Base-by-base conservation (phyloP, 345 rosid species). In the Rhizophora apiculata region DNA sequence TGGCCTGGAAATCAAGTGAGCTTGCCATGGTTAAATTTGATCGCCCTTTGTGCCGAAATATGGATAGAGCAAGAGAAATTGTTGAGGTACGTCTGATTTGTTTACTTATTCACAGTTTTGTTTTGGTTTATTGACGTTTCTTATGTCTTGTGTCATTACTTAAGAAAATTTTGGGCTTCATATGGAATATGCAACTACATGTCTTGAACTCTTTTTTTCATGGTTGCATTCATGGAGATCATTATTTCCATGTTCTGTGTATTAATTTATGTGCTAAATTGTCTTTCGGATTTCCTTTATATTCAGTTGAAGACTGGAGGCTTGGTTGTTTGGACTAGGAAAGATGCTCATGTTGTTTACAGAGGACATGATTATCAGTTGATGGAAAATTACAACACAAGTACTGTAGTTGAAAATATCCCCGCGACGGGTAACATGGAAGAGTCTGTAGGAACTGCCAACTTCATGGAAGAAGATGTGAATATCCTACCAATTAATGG, bases 11-110 rank as follows among this genome's bases (percentile, higher is more conserved):
- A 68, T 72, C 18, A 46, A 80, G 74, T 63, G 94, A 88, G 79
- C 89, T 92, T 67, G 92, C 79, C 31, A 86, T 86, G 94, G 81
- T 88, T 43, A 92, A 88, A 68, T 89, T 92, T 70, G 84, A 83
- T 62, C 68, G 87, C 51, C 97, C 96, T 54, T 76, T 92, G 67
- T 84, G 90, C 76, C 74, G 86, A 7, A 92, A 89, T 78, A 92
- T 92, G 97, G 89, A 88, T 20, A 80, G 96, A 77, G 96, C 96
- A 56, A 89, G 84, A 73, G 96, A 89, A 76, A 88, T 89, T 76
- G 26, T 84, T 7, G 92, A 92, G 97, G 97, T 56, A 56, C 18
- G 19, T 92, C 68, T 76, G 70, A 2, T 26, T 67, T 70, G 22
- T 36, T 59, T 51, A 36, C 74, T 77, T 53, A 2, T 15, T 64